Evolutionary conservation across 1,284 basidiomycete species (phyloP).

Genomic region (Ganoderma multipileum): DNA sequence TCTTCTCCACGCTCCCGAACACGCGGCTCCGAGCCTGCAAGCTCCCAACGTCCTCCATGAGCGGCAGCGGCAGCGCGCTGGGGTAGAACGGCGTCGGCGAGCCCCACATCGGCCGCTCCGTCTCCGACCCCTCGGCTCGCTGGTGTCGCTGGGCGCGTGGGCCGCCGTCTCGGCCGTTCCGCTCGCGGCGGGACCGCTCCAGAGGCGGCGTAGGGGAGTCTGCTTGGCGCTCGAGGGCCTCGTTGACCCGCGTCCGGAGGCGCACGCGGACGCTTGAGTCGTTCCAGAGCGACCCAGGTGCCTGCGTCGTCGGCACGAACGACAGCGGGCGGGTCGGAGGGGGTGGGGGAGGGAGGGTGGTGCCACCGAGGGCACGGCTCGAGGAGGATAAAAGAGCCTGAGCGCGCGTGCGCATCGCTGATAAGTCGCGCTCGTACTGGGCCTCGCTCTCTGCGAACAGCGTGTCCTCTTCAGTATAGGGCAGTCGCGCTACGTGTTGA

Average conservation of each 20-base stretch:
- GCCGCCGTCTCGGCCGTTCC: constrained; percentile 2
- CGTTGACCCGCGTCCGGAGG: constrained; percentile 14
- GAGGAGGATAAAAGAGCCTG: constrained; percentile 26
- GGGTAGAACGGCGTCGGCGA: constrained; percentile 34
- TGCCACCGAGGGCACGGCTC: constrained; percentile 16
- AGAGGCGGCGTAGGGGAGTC: constrained; percentile 20
- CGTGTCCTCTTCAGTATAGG: constrained; percentile 35
- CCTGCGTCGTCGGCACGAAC: constrained; percentile 33
- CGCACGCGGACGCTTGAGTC: constrained; percentile 28
- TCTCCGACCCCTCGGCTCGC: neutral
- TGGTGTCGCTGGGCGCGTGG: neutral
- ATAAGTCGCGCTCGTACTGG: constrained; percentile 38
- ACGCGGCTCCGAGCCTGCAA: constrained; percentile 23
- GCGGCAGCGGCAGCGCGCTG: constrained; percentile 34
- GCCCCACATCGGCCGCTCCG: constrained; percentile 31
- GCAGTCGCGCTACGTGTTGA: constrained; percentile 31
- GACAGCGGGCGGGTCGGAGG: constrained; percentile 24
- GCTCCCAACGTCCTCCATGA: constrained; percentile 20
- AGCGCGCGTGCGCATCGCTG: constrained; percentile 38
- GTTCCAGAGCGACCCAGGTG: constrained; percentile 30
- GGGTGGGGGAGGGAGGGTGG: constrained; percentile 24
- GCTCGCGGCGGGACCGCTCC: constrained; percentile 14
- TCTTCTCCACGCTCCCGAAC: constrained; percentile 19
- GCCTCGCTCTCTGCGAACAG: constrained; percentile 31
- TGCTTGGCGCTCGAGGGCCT: neutral